Conservation (phyloP, 2,329 filamentous ascomycete genomes). For the Erysiphe pulchra region DNA sequence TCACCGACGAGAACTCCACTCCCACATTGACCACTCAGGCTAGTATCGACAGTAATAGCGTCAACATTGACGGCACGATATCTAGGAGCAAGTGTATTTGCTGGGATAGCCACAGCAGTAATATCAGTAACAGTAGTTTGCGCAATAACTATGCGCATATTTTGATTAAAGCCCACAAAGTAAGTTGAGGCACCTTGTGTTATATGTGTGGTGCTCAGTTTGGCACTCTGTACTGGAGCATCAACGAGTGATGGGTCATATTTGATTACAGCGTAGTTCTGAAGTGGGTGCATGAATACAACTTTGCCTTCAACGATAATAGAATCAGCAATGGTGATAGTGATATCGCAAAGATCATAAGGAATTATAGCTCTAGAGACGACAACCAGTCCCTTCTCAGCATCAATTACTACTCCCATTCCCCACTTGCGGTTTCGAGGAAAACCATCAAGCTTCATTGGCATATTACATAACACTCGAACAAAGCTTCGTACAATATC, state of each 20-base stretch:
- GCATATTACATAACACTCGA: constrained; percentile 76
- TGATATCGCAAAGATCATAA: constrained; percentile 91
- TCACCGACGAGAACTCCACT: constrained; percentile 78
- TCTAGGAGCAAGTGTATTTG: constrained; percentile 70
- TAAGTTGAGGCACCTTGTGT: constrained; percentile 86
- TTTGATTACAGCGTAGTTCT: constrained; percentile 88
- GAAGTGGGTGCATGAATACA: constrained; percentile 82
- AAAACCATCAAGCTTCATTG: constrained; percentile 91
- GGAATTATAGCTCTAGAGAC: constrained; percentile 87
- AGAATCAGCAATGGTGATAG: constrained; percentile 85
- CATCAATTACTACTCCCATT: constrained; percentile 92
- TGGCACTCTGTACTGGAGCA: constrained; percentile 75
- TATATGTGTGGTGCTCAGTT: constrained; percentile 54
- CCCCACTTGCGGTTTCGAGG: constrained; percentile 84
- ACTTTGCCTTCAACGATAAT: constrained; percentile 88
- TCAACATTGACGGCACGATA: constrained; percentile 92
- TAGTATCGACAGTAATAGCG: constrained; percentile 90
- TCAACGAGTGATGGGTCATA: constrained; percentile 88
- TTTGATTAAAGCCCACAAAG: constrained; percentile 96
- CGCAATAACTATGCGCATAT: constrained; percentile 74
- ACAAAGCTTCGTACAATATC: constrained; percentile 90
- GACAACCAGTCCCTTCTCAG: constrained; percentile 80
- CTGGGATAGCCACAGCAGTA: constrained; percentile 85
- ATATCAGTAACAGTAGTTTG: constrained; percentile 93
- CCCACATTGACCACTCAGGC: constrained; percentile 70